A percentile compares a stretch with the other conserved stretches of the same genome.
These are phyloP conservation scores for Trypanosomatidae sp. DNA, from an alignment of 208 protist species.

Conservation along the genomic window DNA sequence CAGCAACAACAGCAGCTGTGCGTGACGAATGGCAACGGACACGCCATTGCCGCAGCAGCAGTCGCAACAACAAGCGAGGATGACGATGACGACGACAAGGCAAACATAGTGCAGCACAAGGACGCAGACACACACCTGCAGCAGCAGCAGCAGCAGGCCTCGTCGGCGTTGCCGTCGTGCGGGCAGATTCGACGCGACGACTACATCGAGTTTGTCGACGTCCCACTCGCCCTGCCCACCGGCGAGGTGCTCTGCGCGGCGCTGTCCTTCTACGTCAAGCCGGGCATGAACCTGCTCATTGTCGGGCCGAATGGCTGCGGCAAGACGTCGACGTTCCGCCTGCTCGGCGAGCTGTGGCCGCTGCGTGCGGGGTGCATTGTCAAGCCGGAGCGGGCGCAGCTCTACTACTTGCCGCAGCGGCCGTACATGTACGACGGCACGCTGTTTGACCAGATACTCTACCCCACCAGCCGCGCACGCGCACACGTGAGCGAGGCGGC, in stretches of 20 bases:
- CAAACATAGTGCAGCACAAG: too few relatives aligned
- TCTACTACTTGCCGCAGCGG: constrained; percentile 83
- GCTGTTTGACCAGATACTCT: constrained; percentile 83
- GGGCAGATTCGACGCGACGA: constrained; percentile 24
- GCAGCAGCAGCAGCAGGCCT: not conserved
- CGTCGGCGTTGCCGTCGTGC: constrained; percentile 1
- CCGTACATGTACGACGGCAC: constrained; percentile 76
- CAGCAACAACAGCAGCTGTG: not conserved
- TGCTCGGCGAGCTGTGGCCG: constrained; percentile 77
- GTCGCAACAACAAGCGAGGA: too few relatives aligned
- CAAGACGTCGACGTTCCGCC: constrained; percentile 79
- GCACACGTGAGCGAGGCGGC: constrained; percentile 41
- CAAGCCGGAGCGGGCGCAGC: constrained; percentile 53
- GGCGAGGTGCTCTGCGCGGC: constrained; percentile 34
- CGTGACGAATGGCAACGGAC: not conserved
- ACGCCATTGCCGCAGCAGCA: too few relatives aligned
- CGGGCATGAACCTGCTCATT: constrained; percentile 82
- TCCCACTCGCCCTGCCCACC: constrained; percentile 47
- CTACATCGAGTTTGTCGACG: constrained; percentile 72
- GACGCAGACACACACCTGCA: not conserved
- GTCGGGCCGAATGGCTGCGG: constrained; percentile 87
- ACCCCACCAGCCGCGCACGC: constrained; percentile 39
- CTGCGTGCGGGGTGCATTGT: constrained; percentile 37
- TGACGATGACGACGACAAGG: too few relatives aligned
- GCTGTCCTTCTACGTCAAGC: constrained; percentile 65